These are phyloP conservation scores for Claviceps sp. DNA, from an alignment of 2,329 filamentous ascomycete species.

Conservation along the genomic window DNA sequence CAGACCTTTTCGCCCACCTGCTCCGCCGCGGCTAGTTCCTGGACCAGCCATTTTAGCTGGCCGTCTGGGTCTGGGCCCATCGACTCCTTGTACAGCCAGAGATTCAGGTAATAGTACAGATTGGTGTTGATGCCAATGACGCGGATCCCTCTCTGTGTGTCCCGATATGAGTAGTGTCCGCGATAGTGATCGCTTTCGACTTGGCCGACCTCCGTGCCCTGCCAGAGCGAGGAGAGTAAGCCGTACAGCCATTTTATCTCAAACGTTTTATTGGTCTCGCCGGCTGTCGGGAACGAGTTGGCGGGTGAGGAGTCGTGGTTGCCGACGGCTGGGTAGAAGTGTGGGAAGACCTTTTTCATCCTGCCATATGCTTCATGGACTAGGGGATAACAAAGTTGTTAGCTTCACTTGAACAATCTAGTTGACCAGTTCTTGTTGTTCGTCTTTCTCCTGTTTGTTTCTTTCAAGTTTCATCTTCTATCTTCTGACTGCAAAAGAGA, in stretches of 20 bases:
- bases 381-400: background rate
- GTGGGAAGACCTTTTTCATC: background rate
- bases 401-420: too few relatives aligned
- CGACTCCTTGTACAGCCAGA: constrained; percentile 26
- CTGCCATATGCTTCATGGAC: background rate
- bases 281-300: background rate
- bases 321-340: background rate
- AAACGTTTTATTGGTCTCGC: background rate
- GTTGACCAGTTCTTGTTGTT: too few relatives aligned
- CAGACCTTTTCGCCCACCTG: constrained; percentile 35
- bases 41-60: background rate
- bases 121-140: constrained; percentile 46
- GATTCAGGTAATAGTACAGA: constrained; percentile 42
- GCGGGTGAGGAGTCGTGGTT: background rate
- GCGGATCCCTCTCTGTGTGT: constrained; percentile 20
- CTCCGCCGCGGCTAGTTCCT: constrained; percentile 34
- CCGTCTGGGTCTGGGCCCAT: background rate
- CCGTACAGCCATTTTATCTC: background rate
- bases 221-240: background rate
- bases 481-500: too few relatives aligned
- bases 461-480: too few relatives aligned
- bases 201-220: background rate
- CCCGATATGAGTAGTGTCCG: background rate
- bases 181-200: background rate
- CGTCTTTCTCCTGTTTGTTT: too few relatives aligned